Conservation (phyloP, 1,139 yeast species). For the Saccharomyces uvarum region DNA sequence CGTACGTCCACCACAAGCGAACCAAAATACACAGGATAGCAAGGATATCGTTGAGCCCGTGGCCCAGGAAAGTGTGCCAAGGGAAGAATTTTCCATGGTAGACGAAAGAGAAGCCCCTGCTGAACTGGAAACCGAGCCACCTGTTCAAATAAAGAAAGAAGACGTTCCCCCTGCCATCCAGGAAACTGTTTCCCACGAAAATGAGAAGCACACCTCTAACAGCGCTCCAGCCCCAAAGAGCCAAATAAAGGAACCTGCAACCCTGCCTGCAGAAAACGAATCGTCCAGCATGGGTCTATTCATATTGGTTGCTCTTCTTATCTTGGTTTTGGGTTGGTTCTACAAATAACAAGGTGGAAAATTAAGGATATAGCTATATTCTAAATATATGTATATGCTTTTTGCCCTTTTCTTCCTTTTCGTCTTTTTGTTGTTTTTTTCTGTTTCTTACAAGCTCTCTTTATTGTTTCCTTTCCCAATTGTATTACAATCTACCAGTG, state of each 20-base stretch:
- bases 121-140: conserved; percentile 3
- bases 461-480: neutral
- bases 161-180: neutral
- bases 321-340: conserved; percentile 56
- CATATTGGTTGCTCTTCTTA: conserved; percentile 46
- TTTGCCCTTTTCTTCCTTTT: neutral
- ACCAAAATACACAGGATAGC: conserved; percentile 3
- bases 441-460: neutral
- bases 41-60: conserved; percentile 3
- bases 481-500: neutral
- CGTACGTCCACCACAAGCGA: neutral
- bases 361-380: conserved; percentile 2
- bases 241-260: conserved; percentile 2
- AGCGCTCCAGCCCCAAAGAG: conserved; percentile 13
- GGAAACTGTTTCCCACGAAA: conserved; percentile 7
- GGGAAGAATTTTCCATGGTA: neutral
- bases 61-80: conserved; percentile 2
- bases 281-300: conserved; percentile 30
- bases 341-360: conserved; percentile 37
- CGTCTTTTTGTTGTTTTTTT: neutral
- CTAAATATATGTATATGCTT: neutral
- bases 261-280: conserved; percentile 6
- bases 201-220: conserved; percentile 8
- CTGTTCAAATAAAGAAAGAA: conserved; percentile 5
- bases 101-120: neutral